Base-by-base conservation (phyloP, 2,329 filamentous ascomycete genomes). In the Aspergillus pseudoterreus region DNA sequence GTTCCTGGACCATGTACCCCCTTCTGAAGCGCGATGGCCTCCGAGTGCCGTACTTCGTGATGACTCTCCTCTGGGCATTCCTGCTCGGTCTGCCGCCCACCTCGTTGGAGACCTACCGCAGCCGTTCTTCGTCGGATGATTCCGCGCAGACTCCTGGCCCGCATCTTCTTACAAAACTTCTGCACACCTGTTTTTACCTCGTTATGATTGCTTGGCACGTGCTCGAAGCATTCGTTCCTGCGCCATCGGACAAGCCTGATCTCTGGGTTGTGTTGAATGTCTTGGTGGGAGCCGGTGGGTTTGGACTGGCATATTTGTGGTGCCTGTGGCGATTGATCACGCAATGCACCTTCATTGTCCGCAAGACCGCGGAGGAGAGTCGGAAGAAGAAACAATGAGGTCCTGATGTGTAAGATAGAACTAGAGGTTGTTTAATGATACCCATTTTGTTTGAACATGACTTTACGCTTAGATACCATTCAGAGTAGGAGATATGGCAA, bases 211-310 rank as follows among this genome's bases (percentile, higher is more conserved):
- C 71, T 12, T 96, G 94, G 90, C 94, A 99, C 69, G 70, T 89
- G 11, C 74, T 84, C 0, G 90, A 96, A 60, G 80, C 81, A 1
- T 84, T 84, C 54, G 72, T 91, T 1, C 55, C 70, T 9, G 85
- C 92, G 12, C 92, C 92, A 4, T 61, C 75, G 0, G 78, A 81
- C 52, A 96, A 95, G 72, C 94, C 94, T 0, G 94, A 99, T 73
- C 75, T 99, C 1, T 99, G 92, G 92, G 86, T 95, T 3, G 92
- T 99, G 2, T 81, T 85, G 11, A 99, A 99, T 64, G 91, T 94
- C 8, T 84, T 90, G 15, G 73, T 97, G 19, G 94, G 94, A 6
- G 89, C 89, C 19, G 85, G 82, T 4, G 94, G 90, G 0, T 99
- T 97, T 68, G 82, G 82, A 0, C 73, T 95, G 32, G 95, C 91